These are phyloP conservation scores for Aspergillus pseudoglaucus DNA, from an alignment of 2,329 filamentous ascomycete species.

Conservation along the genomic window DNA sequence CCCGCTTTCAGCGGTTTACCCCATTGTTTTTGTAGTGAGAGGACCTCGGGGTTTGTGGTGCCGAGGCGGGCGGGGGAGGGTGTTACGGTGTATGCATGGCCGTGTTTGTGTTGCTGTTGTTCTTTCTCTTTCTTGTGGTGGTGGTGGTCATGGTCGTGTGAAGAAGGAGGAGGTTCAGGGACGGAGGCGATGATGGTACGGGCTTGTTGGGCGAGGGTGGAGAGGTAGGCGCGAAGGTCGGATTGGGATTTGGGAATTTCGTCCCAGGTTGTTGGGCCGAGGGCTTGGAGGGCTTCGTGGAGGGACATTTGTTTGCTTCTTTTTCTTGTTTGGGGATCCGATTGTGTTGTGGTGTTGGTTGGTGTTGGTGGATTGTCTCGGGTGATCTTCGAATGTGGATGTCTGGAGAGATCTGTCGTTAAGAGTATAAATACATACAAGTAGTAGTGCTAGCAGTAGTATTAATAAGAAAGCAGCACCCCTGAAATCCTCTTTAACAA, in stretches of 20 bases:
- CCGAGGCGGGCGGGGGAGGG: constrained; percentile 46
- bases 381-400: too few species aligned
- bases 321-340: too few species aligned
- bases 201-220: constrained; percentile 57
- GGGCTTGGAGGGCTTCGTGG: constrained; percentile 53
- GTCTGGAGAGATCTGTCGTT: too few species aligned
- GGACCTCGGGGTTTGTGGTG: constrained; percentile 48
- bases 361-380: too few species aligned
- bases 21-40: constrained; percentile 71
- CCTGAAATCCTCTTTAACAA: too few species aligned
- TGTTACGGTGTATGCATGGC: constrained; percentile 29
- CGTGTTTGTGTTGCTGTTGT: neutral
- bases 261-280: constrained; percentile 52
- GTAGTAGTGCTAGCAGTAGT: too few species aligned
- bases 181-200: constrained; percentile 72
- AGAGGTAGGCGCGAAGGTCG: constrained; percentile 49
- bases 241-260: constrained; percentile 40
- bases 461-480: too few species aligned
- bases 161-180: constrained; percentile 47
- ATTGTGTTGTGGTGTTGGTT: neutral
- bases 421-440: too few species aligned
- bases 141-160: constrained; percentile 32
- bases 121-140: neutral
- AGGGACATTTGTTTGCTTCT: constrained; percentile 44
- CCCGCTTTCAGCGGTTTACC: constrained; percentile 63